phyloP scores from a whole-genome alignment of 2,329 filamentous ascomycete species.

The Aureobasidium subglaciale region DNA sequence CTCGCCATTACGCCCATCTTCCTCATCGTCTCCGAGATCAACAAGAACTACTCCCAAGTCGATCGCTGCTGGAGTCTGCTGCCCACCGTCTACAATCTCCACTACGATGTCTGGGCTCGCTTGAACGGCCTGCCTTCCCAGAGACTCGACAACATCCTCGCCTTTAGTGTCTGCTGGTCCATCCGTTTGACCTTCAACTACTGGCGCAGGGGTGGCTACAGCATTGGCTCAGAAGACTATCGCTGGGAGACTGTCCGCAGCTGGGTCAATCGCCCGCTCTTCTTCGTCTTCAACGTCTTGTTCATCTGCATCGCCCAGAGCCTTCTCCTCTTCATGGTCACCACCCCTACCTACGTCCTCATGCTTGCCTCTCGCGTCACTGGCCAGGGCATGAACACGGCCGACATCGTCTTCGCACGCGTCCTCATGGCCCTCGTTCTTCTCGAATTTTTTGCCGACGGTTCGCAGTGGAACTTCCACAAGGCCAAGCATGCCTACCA shows the following conservation, averaged over 20 bases:
- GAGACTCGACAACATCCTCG: constrained; percentile 64
- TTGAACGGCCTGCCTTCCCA: constrained; percentile 62
- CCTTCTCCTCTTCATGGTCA: constrained; percentile 67
- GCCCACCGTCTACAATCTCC: constrained; percentile 76
- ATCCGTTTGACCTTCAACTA: constrained; percentile 88
- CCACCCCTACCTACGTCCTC: constrained; percentile 76
- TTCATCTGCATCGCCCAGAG: constrained; percentile 80
- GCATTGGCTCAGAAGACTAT: constrained; percentile 86
- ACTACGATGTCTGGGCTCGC: constrained; percentile 78
- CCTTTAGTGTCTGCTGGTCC: constrained; percentile 65
- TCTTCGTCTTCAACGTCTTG: constrained; percentile 79
- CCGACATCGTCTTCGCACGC: constrained; percentile 53
- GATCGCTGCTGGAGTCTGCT: constrained; percentile 88
- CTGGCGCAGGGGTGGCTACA: constrained; percentile 89
- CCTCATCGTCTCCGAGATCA: constrained; percentile 71
- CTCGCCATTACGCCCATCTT: constrained; percentile 65
- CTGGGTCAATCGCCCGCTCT: constrained; percentile 55
- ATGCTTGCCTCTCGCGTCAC: constrained; percentile 62
- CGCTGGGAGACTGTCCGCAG: constrained; percentile 74
- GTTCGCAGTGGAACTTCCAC: constrained; percentile 91
- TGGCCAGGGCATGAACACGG: constrained; percentile 37
- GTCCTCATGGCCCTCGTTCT: constrained; percentile 51
- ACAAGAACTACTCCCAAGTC: constrained; percentile 93
- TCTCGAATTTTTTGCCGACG: constrained; percentile 76
- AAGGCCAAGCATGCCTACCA: constrained; percentile 70